Conservation (phyloP, 1,139 yeast species). For the Debaryomyces coudertii region DNA sequence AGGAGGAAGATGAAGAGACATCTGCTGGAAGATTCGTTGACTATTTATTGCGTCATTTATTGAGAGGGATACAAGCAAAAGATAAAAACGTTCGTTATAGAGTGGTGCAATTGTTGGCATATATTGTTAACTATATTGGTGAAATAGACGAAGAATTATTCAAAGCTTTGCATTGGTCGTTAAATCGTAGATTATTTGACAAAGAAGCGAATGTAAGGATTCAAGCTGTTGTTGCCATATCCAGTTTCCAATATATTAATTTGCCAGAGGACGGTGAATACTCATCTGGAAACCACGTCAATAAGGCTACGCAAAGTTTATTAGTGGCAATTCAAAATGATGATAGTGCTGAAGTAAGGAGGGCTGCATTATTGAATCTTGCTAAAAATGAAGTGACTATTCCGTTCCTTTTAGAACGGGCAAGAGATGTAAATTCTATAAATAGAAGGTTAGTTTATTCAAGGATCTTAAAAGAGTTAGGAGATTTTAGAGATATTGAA, state of each 20-base stretch:
- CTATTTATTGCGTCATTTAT: constrained; percentile 62
- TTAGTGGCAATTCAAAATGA: constrained; percentile 69
- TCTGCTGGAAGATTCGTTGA: constrained; percentile 58
- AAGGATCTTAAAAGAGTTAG: constrained; percentile 66
- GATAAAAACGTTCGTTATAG: constrained; percentile 80
- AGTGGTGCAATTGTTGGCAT: constrained; percentile 76
- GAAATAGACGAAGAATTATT: constrained; percentile 78
- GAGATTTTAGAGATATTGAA: constrained; percentile 62
- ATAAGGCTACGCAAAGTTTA: constrained; percentile 46
- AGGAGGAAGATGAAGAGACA: constrained; percentile 42
- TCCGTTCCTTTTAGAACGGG: constrained; percentile 72
- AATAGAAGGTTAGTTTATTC: constrained; percentile 77
- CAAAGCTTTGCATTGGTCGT: constrained; percentile 60
- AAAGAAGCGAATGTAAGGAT: constrained; percentile 78
- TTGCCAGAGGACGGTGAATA: constrained; percentile 34
- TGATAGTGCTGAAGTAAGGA: constrained; percentile 83
- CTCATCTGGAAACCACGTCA: constrained; percentile 17
- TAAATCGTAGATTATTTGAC: constrained; percentile 70
- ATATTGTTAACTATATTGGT: constrained; percentile 69
- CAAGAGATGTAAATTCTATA: constrained; percentile 73
- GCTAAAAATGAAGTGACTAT: constrained; percentile 57
- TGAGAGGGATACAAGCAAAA: constrained; percentile 77
- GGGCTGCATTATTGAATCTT: constrained; percentile 78
- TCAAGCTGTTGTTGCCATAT: constrained; percentile 80
- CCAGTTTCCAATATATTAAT: constrained; percentile 67